Evolutionary conservation across 257 asterid genomes (phyloP), one percentile per base, ranked within the genome.

Genomic region (Solanum peruvianum): DNA sequence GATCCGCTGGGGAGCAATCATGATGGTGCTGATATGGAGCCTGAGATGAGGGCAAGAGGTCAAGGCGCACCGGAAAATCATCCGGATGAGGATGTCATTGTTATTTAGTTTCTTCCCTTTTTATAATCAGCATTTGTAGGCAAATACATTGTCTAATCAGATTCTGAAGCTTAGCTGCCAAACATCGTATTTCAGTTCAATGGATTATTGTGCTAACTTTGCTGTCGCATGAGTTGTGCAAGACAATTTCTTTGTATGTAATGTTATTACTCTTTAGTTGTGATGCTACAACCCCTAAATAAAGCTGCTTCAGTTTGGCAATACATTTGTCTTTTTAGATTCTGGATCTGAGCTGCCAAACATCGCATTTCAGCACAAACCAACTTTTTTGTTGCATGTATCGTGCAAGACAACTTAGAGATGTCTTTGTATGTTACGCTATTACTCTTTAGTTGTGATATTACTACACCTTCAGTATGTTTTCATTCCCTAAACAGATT

Each of bases 11-110:
- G 60, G 62, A 77, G 39, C 87, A 67, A 84, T 67, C 42, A 42
- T 47, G 52, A 18, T 81, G 87, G 89, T 56, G 89, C 39, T n/a
- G 85, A 86, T 88, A 89, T 60, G 76, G 91, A 88, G 69, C 84
- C 82, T n/a, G 92, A 89, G 72, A 62, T 85, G 83, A 88, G 90
- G 27, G 88, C 87, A 31, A 87, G 91, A 85, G 91, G 90, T 69
- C 88, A 87, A 87, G 88, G 84, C 23, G 10, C 76, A 58, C 23
- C 52, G 66, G 88, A 87, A 75, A 66, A 88, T 83, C 88, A 71
- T 47, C 89, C 87, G 33, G 92, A 89, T 86, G 88, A 89, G 83
- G 91, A 78, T 60, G 89, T 85, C 82, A 90, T 84, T 69, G 88
- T 88, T 85, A 86, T 88, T 72, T 87, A 84, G 86, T 80, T 21